Evolutionary conservation across 2,329 filamentous ascomycete species (phyloP).

Genomic region (Scleromitrula shiraiana): DNA sequence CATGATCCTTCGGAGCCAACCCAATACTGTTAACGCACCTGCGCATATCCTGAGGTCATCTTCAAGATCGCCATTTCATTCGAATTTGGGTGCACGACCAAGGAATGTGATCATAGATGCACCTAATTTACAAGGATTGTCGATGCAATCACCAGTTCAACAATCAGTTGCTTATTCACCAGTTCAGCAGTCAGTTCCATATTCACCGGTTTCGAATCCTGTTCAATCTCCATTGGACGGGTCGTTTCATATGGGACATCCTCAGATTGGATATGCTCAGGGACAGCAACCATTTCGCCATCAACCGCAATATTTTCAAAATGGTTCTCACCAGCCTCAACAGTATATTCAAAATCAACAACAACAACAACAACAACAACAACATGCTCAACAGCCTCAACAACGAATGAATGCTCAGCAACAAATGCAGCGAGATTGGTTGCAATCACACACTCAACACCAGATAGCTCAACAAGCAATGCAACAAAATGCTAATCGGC

Average conservation of each 20-base stretch:
- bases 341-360: constrained; percentile 10
- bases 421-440: background rate
- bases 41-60: too few species aligned
- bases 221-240: too few species aligned
- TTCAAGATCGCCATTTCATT: background rate
- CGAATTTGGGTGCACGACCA: too few species aligned
- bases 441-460: background rate
- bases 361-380: constrained; percentile 12
- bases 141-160: constrained; percentile 22
- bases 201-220: constrained; percentile 8
- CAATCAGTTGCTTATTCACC: constrained; percentile 10
- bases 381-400: constrained; percentile 6
- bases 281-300: too few species aligned
- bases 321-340: background rate
- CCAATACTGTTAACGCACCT: too few species aligned
- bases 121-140: constrained; percentile 19
- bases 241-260: too few species aligned
- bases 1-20: too few species aligned
- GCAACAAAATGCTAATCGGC: background rate
- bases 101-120: too few species aligned
- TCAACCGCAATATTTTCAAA: background rate
- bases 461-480: constrained; percentile 1
- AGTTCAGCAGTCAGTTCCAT: too few species aligned
- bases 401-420: background rate
- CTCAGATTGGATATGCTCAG: background rate